Evolutionary conservation across 2,329 filamentous ascomycete species (phyloP).

Genomic region (Penicillium hordei): DNA sequence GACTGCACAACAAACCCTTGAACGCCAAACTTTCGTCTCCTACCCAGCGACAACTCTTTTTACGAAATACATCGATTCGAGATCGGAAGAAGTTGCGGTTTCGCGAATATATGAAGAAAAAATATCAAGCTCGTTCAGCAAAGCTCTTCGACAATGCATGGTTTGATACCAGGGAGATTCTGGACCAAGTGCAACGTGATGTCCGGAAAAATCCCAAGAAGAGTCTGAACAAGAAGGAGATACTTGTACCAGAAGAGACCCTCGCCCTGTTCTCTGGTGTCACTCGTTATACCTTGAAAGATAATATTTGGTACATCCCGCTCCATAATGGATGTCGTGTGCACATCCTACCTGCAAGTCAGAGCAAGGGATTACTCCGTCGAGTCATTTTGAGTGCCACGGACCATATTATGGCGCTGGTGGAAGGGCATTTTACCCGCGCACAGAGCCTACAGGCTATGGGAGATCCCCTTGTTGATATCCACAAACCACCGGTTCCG

Average conservation of each 20-base stretch:
- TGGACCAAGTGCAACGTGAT: slow-evolving; percentile 27
- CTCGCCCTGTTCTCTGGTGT: slow-evolving; percentile 36
- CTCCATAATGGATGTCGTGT: slow-evolving; percentile 41
- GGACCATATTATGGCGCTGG: slow-evolving; percentile 33
- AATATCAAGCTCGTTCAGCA: not conserved
- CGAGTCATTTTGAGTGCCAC: slow-evolving; percentile 39
- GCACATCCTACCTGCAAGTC: slow-evolving; percentile 33
- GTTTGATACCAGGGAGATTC: slow-evolving; percentile 28
- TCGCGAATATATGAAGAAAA: slow-evolving; percentile 18
- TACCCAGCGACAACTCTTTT: not conserved
- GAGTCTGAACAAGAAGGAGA: slow-evolving; percentile 25
- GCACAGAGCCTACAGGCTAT: slow-evolving; percentile 24
- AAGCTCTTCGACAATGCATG: slow-evolving; percentile 18
- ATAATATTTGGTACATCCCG: slow-evolving; percentile 41
- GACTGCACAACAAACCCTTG: not conserved
- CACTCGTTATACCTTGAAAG: slow-evolving; percentile 29
- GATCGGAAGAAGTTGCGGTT: slow-evolving; percentile 31
- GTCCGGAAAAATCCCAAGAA: slow-evolving; percentile 14
- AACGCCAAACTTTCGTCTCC: not conserved
- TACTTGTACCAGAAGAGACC: slow-evolving; percentile 38
- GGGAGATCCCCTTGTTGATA: slow-evolving; percentile 32
- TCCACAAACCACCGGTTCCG: slow-evolving; percentile 31
- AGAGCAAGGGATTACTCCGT: slow-evolving; percentile 35
- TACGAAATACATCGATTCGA: slow-evolving; percentile 20
- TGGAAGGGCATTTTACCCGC: slow-evolving; percentile 29